These are phyloP conservation scores for Colletotrichum eleusines DNA, from an alignment of 2,329 filamentous ascomycete species.

Conservation along the genomic window DNA sequence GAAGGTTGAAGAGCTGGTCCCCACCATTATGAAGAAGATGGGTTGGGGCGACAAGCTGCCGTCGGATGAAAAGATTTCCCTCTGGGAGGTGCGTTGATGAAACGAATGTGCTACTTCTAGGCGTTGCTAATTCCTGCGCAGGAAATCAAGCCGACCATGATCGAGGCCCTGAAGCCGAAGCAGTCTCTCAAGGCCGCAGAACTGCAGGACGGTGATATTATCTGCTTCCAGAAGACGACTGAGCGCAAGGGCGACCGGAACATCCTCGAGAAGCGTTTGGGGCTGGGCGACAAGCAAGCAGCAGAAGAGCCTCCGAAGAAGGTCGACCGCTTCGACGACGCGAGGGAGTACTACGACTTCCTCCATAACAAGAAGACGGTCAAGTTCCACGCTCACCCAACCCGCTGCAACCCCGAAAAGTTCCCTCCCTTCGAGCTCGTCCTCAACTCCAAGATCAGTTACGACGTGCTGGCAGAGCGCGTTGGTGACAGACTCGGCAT, in stretches of 20 bases:
- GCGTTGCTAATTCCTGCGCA: constrained; percentile 48
- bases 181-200: constrained; percentile 90
- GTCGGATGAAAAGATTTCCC: constrained; percentile 69
- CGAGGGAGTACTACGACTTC: constrained; percentile 92
- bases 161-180: constrained; percentile 93
- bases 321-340: constrained; percentile 74
- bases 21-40: constrained; percentile 84
- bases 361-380: constrained; percentile 86
- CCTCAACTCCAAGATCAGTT: constrained; percentile 88
- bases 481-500: constrained; percentile 83
- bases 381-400: constrained; percentile 78
- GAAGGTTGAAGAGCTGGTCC: constrained; percentile 86
- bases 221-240: constrained; percentile 85
- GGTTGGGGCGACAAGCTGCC: constrained; percentile 83
- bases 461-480: constrained; percentile 87
- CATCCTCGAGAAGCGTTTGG: constrained; percentile 54
- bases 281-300: constrained; percentile 53
- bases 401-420: constrained; percentile 65
- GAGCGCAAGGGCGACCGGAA: constrained; percentile 60
- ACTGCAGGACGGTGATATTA: constrained; percentile 95
- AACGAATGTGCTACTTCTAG: not conserved
- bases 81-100: constrained; percentile 76
- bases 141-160: constrained; percentile 99
- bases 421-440: constrained; percentile 79
- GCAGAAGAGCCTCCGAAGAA: constrained; percentile 54